Evolutionary conservation across 148 eudicot genomes (phyloP).

Genomic region (Mesembryanthemum crystallinum): DNA sequence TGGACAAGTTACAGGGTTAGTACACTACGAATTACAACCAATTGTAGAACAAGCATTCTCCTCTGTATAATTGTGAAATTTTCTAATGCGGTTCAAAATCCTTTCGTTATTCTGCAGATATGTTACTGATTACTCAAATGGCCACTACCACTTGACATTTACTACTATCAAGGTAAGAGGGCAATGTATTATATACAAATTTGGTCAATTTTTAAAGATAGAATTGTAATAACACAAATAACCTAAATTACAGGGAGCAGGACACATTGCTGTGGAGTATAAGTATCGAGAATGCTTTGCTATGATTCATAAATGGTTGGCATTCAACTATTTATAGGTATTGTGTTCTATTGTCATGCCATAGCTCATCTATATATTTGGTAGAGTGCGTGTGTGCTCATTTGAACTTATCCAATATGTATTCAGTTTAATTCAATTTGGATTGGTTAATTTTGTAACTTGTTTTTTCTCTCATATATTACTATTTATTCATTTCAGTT

Average conservation of each 20-base stretch:
- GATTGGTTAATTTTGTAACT: too few relatives aligned
- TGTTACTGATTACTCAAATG: conserved; percentile 12
- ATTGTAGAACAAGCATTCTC: neutral
- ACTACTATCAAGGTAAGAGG: conserved; percentile 20
- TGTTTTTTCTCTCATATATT: too few relatives aligned
- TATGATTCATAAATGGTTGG: conserved; percentile 24
- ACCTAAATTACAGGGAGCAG: conserved; percentile 23
- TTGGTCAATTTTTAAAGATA: neutral
- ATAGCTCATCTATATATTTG: too few relatives aligned
- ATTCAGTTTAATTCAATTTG: too few relatives aligned
- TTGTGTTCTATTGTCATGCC: neutral
- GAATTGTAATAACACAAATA: neutral
- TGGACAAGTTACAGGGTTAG: conserved; percentile 35
- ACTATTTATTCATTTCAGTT: too few relatives aligned
- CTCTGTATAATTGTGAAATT: too few relatives aligned
- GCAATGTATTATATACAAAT: neutral
- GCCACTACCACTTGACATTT: conserved; percentile 1
- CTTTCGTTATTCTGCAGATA: conserved; percentile 10
- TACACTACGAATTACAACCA: neutral
- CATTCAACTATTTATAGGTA: neutral
- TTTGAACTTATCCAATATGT: too few relatives aligned
- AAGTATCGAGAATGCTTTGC: conserved; percentile 19
- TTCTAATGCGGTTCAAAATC: too few relatives aligned
- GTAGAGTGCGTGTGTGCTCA: too few relatives aligned
- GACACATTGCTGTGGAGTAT: conserved; percentile 25